These are phyloP conservation scores for Zanthoxylum bungeanum DNA, from an alignment of 345 rosid genomes.

Conservation along the genomic window DNA sequence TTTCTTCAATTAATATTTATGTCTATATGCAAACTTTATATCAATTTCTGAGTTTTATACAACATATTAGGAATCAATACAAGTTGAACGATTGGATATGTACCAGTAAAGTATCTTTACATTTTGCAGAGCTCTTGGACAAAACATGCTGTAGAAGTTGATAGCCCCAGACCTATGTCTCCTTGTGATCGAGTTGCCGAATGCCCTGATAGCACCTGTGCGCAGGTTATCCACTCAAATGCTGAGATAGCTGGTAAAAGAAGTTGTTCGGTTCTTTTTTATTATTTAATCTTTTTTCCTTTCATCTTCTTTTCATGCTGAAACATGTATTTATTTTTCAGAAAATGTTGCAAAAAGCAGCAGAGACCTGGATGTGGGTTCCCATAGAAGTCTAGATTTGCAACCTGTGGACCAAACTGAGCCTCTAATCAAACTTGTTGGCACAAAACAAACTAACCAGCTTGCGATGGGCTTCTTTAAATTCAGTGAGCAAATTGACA, in stretches of 20 bases:
- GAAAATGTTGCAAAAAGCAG: conserved; percentile 40
- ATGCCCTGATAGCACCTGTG: conserved; percentile 56
- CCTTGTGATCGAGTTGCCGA: conserved; percentile 36
- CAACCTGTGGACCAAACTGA: conserved; percentile 35
- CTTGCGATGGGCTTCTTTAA: conserved; percentile 28
- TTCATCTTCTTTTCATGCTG: not conserved
- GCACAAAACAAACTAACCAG: conserved; percentile 28
- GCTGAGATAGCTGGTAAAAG: conserved; percentile 34
- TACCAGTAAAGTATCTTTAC: not conserved
- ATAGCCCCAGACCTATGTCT: conserved; percentile 34
- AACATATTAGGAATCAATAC: not conserved
- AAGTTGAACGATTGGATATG: not conserved
- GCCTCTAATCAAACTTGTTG: conserved; percentile 19
- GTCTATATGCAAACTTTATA: conserved; percentile 1
- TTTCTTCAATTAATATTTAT: not conserved
- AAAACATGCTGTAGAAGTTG: conserved; percentile 40
- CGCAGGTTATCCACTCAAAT: conserved; percentile 50
- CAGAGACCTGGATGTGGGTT: conserved; percentile 36
- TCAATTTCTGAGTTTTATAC: not conserved
- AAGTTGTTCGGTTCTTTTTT: conserved; percentile 1
- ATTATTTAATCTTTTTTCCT: not conserved
- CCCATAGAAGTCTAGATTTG: conserved; percentile 34
- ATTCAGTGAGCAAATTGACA: conserved; percentile 28
- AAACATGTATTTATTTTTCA: conserved; percentile 13
- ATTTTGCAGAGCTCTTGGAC: conserved; percentile 59